These are phyloP conservation scores for Neofusicoccum sp. DNA, from an alignment of 2,329 filamentous ascomycete species.

Conservation along the genomic window DNA sequence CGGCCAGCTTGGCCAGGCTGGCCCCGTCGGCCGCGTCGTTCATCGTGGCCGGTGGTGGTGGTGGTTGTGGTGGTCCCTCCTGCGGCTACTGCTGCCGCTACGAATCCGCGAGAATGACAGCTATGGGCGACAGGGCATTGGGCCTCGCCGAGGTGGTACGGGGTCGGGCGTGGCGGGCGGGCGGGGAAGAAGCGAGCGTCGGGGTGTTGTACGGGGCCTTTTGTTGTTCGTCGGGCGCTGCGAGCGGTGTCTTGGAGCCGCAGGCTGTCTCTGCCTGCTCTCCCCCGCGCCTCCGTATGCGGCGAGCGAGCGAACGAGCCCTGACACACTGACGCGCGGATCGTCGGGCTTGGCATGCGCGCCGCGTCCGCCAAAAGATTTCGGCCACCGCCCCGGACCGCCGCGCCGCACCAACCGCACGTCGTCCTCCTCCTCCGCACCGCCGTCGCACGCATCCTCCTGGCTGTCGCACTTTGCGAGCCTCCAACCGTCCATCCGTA, in stretches of 20 bases:
- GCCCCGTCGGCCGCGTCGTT: conserved; percentile 61
- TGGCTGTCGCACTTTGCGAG: neutral
- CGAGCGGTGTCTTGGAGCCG: conserved; percentile 10
- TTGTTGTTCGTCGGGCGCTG: neutral
- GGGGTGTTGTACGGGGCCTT: too few relatives aligned
- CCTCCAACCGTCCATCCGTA: neutral
- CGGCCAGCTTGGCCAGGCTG: conserved; percentile 69
- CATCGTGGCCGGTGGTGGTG: conserved; percentile 43
- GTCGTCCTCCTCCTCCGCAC: neutral
- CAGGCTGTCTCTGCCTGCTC: too few relatives aligned
- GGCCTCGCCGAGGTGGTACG: neutral
- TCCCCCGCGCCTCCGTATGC: conserved; percentile 15
- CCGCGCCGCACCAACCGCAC: conserved; percentile 5
- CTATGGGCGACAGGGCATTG: conserved; percentile 7
- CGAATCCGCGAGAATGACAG: too few relatives aligned
- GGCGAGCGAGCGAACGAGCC: conserved; percentile 3
- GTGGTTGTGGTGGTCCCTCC: neutral
- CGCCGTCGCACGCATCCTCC: neutral
- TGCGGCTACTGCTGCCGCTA: neutral
- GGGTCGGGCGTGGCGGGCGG: neutral
- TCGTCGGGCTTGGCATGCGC: conserved; percentile 12
- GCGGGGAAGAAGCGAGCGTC: neutral
- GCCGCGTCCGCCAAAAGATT: conserved; percentile 10
- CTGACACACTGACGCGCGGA: conserved; percentile 7
- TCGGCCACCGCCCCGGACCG: neutral